Conservation (phyloP, 768 basidiomycete genomes). For the Rhodotorula babjevae region DNA sequence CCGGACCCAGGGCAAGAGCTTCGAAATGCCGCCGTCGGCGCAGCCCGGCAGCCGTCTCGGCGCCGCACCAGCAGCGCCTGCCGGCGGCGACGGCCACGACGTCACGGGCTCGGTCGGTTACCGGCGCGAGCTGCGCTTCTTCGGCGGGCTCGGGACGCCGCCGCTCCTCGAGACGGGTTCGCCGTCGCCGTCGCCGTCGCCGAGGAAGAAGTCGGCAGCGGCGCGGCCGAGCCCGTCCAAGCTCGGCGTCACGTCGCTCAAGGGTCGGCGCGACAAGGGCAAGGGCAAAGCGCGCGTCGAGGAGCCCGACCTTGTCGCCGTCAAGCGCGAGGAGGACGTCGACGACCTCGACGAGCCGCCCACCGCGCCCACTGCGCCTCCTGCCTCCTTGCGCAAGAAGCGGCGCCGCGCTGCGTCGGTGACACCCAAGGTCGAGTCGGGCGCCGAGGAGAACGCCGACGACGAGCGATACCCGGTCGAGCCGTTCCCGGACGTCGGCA, state of each 20-base stretch:
- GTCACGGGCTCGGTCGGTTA: not conserved
- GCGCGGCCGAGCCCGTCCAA: too few species aligned
- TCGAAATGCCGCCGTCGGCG: conserved; percentile 26
- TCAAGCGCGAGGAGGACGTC: not conserved
- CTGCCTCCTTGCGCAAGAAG: not conserved
- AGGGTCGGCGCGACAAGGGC: not conserved
- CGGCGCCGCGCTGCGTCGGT: too few species aligned
- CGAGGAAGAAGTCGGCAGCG: not conserved
- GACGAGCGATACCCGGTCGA: not conserved
- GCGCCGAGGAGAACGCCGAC: not conserved
- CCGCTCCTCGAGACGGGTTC: not conserved
- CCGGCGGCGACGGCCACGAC: not conserved
- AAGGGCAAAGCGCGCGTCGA: not conserved
- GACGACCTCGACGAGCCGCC: not conserved
- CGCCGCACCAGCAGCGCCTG: not conserved
- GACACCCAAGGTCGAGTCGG: not conserved
- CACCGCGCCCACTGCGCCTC: too few species aligned
- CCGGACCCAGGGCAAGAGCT: not conserved
- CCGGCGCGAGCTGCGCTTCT: conserved; percentile 1
- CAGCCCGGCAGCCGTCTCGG: not conserved
- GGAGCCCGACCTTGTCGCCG: not conserved
- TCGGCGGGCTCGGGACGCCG: not conserved
- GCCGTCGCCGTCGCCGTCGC: not conserved
- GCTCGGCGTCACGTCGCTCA: too few species aligned
- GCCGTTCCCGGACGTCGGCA: not conserved